Percentiles rank a stretch among this genome's conserved stretches.
phyloP scores from a whole-genome alignment of 148 eudicot species.

The Amaranthus palmeri region DNA sequence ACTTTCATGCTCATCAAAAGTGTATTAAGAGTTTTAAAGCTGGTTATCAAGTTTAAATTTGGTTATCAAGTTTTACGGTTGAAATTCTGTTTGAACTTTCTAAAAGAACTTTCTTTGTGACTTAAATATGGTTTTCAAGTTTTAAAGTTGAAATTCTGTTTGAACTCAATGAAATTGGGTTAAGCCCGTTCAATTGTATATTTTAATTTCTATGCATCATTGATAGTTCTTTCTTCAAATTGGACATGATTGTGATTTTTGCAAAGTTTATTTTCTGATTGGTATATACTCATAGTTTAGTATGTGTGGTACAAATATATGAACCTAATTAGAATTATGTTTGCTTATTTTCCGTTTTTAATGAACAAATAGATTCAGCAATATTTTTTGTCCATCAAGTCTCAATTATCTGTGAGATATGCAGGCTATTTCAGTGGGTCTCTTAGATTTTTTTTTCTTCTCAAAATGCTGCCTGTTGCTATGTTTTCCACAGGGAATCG shows the following conservation, averaged over 20 bases:
- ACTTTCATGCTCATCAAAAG: background rate
- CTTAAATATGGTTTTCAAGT: too few relatives aligned
- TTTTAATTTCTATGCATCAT: background rate
- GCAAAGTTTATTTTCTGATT: background rate
- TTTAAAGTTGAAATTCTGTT: too few relatives aligned
- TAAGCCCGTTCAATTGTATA: background rate
- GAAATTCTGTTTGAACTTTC: background rate
- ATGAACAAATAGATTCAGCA: background rate
- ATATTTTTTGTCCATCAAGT: background rate
- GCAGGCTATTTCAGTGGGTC: background rate
- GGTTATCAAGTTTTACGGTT: background rate
- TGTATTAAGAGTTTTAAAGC: background rate
- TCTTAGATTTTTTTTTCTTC: constrained; percentile 8
- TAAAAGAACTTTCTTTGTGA: background rate
- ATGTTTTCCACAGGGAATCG: constrained; percentile 54
- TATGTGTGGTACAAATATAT: background rate
- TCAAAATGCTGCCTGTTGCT: constrained; percentile 11
- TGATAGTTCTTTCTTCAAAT: too few relatives aligned
- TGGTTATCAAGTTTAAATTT: background rate
- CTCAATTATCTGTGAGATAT: background rate
- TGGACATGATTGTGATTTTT: background rate
- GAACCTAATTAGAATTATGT: background rate
- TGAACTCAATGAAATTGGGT: background rate
- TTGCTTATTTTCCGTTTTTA: background rate
- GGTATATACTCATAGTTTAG: background rate